Evolutionary conservation across 2,329 filamentous ascomycete genomes (phyloP).

Genomic region (Fusarium sororula): DNA sequence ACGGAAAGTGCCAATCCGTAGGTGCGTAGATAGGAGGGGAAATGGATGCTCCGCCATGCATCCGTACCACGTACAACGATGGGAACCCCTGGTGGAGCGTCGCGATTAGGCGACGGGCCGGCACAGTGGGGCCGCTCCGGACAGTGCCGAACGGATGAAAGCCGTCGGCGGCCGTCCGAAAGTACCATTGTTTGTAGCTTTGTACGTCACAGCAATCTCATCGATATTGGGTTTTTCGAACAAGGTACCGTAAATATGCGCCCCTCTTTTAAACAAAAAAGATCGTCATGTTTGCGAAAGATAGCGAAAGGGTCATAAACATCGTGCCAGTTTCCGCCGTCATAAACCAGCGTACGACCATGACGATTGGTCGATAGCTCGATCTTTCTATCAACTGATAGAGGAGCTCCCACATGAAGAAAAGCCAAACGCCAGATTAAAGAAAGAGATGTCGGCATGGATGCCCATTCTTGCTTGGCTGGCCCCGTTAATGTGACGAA

Average conservation of each 20-base stretch:
- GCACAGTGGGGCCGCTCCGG: constrained; percentile 30
- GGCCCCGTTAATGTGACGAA: constrained; percentile 33
- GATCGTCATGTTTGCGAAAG: constrained; percentile 10
- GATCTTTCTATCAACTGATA: not conserved
- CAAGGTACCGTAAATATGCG: not conserved
- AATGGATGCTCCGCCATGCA: not conserved
- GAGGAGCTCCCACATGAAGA: not conserved
- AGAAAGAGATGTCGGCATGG: not conserved
- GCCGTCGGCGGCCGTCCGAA: not conserved
- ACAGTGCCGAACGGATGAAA: constrained; percentile 1
- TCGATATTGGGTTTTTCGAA: not conserved
- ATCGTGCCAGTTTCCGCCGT: not conserved
- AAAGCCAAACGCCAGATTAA: not conserved
- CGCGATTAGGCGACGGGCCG: constrained; percentile 5
- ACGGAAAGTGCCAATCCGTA: not conserved
- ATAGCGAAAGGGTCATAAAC: not conserved
- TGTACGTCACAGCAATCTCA: constrained; percentile 11
- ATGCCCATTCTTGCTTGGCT: constrained; percentile 16
- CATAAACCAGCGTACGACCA: not conserved
- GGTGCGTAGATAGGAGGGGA: not conserved
- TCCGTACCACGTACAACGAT: not conserved
- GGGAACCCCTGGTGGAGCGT: not conserved
- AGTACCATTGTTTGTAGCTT: not conserved
- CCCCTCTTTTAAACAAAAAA: constrained; percentile 7
- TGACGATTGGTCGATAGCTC: constrained; percentile 6